Base-by-base conservation (phyloP, 371 early-diverging fungal genomes). In the Blastocladiella emersonii region DNA sequence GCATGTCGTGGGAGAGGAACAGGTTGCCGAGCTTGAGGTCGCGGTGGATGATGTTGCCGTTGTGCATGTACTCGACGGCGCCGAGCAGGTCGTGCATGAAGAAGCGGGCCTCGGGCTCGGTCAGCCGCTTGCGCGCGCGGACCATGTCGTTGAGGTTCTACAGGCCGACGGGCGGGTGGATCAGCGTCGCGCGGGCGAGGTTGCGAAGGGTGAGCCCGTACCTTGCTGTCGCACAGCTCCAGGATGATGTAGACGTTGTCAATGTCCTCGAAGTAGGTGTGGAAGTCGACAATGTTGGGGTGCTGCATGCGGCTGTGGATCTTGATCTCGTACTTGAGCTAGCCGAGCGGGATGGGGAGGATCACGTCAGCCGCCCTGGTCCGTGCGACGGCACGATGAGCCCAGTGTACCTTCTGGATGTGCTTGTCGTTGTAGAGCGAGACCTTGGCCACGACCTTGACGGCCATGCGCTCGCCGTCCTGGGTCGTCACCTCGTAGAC, bases 21-120 rank as follows among this genome's bases (percentile, higher is more conserved):
- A 98, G 69, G 70, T 99, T 99, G 61, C 94, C 93, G 32, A 98
- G 85, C 75, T 99, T 99, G 65, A 99, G 78, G 74, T 99, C 99
- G 23, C 99, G 79, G 69, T 99, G 99, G 19, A 99, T 91, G 25
- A 96, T 81, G 32, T 80, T 76, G 7, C 85, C 75, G 0, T 82
- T 70, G 66, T 98, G 98, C 80, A 98, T 78, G 66, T 94, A 95
- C 12, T 80, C 72, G 6, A 96, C 82, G 17, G 90, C 95, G 35
- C 80, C 79, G 5, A 96, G 76, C 12, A 95, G 78, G 72, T 97
- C 94, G 39, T 74, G 74, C 74, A 93, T 84, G 73, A 85, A 95
- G 65, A 84, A 92, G 25, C 91, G 82, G 7, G 86, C 88, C 75
- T 98, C 95, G 25, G 84, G 83, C 69, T 98, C 98, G 32, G 90